Percentiles rank a stretch among this genome's conserved stretches.
phyloP scores from a whole-genome alignment of 192 early-diverging fungal species.

The Podila clonocystis region DNA sequence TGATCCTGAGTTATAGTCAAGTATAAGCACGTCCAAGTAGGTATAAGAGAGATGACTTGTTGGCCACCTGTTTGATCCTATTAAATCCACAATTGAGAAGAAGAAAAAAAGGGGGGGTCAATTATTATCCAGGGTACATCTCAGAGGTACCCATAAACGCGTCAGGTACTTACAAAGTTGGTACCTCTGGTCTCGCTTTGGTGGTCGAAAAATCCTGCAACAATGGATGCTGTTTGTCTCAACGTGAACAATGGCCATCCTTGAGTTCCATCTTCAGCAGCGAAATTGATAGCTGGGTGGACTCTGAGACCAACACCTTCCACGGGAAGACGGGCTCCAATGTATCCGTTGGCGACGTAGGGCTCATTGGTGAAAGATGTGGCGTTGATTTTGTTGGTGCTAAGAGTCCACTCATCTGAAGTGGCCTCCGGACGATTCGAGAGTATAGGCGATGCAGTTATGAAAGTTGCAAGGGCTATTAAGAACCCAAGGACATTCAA shows the following conservation, averaged over 20 bases:
- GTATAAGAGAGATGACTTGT: slow-evolving; percentile 46
- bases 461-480: not conserved
- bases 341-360: slow-evolving; percentile 51
- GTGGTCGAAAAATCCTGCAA: slow-evolving; percentile 45
- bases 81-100: not conserved
- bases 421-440: not conserved
- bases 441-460: slow-evolving; percentile 6
- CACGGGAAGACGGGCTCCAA: slow-evolving; percentile 42
- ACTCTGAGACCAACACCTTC: slow-evolving; percentile 43
- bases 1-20: slow-evolving; percentile 17
- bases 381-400: slow-evolving; percentile 27
- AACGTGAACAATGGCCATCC: slow-evolving; percentile 48
- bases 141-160: slow-evolving; percentile 2
- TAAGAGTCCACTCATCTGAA: slow-evolving; percentile 36
- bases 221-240: slow-evolving; percentile 48
- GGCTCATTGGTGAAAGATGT: slow-evolving; percentile 37
- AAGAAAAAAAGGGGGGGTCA: not conserved
- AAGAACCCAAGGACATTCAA: slow-evolving; percentile 2
- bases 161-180: slow-evolving; percentile 43
- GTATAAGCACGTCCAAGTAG: slow-evolving; percentile 42
- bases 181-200: slow-evolving; percentile 32
- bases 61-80: slow-evolving; percentile 50
- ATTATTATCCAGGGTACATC: not conserved
- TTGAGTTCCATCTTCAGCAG: slow-evolving; percentile 26
- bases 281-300: slow-evolving; percentile 33